Percentiles rank a stretch among this genome's conserved stretches.
These are phyloP conservation scores for Aspergillus sp. DNA, from an alignment of 2,329 filamentous ascomycete species.

Conservation along the genomic window DNA sequence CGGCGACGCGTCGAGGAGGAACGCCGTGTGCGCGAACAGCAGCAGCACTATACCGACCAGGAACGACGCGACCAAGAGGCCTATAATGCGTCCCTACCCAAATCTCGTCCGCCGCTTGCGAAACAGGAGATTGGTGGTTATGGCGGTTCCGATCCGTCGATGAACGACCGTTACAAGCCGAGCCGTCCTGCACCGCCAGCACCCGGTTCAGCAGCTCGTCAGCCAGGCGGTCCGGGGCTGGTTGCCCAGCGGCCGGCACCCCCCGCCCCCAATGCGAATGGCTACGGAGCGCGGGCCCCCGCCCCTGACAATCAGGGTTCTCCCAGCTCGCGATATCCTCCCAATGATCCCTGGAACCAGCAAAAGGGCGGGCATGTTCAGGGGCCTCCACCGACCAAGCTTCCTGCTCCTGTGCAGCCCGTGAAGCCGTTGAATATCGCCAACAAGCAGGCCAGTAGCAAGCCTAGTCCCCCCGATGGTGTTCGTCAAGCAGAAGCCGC, in stretches of 20 bases:
- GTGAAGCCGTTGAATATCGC: conserved; percentile 75
- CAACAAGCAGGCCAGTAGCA: conserved; percentile 49
- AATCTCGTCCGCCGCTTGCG: conserved; percentile 68
- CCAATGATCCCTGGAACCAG: conserved; percentile 30
- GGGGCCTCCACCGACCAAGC: conserved; percentile 50
- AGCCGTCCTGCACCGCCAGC: conserved; percentile 75
- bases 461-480: conserved; percentile 49
- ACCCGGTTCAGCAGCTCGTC: conserved; percentile 49
- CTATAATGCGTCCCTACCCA: conserved; percentile 82
- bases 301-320: conserved; percentile 31
- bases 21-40: conserved; percentile 36
- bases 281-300: conserved; percentile 30
- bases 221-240: conserved; percentile 43
- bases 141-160: conserved; percentile 46
- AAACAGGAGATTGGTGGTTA: conserved; percentile 83
- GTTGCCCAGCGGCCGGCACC: conserved; percentile 75
- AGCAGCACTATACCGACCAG: conserved; percentile 41
- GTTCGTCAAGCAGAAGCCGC: conserved; percentile 87
- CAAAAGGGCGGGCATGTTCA: conserved; percentile 30
- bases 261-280: conserved; percentile 50
- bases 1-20: conserved; percentile 46
- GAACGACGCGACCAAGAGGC: conserved; percentile 69
- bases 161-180: conserved; percentile 64
- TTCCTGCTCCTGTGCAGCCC: conserved; percentile 46
- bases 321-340: conserved; percentile 25